Percentiles rank a stretch among this genome's conserved stretches.
Evolutionary conservation across 2,329 filamentous ascomycete species (phyloP).

Genomic region (Venturia carpophila): DNA sequence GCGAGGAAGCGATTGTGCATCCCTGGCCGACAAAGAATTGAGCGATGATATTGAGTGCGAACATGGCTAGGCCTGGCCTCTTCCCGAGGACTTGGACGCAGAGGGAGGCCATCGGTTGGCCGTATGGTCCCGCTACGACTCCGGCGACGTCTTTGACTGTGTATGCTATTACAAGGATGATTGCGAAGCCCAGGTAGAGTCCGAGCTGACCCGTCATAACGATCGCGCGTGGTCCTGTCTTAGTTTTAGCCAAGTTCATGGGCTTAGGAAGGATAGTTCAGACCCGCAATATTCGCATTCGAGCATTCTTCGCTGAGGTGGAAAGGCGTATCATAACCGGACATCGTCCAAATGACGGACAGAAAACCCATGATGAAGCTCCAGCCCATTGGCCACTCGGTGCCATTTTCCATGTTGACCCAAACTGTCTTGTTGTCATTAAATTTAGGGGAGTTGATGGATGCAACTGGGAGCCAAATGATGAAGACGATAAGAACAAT

Average conservation of each 20-base stretch:
- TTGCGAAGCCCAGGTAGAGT: slow-evolving; percentile 48
- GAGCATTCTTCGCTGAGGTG: slow-evolving; percentile 32
- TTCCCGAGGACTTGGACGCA: slow-evolving; percentile 52
- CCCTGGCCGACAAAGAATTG: slow-evolving; percentile 51
- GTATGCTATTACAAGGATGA: slow-evolving; percentile 52
- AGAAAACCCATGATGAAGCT: slow-evolving; percentile 53
- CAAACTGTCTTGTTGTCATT: slow-evolving; percentile 49
- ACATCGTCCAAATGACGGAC: slow-evolving; percentile 54
- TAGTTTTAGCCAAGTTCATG: no score
- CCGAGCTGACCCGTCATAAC: slow-evolving; percentile 48
- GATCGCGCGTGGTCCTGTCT: slow-evolving; percentile 46
- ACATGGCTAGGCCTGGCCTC: slow-evolving; percentile 45
- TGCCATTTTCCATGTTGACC: slow-evolving; percentile 44
- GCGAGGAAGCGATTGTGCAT: slow-evolving; percentile 42
- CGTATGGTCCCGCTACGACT: slow-evolving; percentile 40
- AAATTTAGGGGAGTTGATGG: slow-evolving; percentile 37
- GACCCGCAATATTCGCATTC: slow-evolving; percentile 37
- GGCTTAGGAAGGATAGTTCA: no score
- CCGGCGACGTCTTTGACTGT: slow-evolving; percentile 45
- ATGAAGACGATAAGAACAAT: slow-evolving; percentile 43
- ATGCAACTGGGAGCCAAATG: slow-evolving; percentile 44
- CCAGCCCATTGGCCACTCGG: slow-evolving; percentile 50
- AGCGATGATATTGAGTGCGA: slow-evolving; percentile 48
- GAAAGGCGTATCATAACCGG: slow-evolving; percentile 42
- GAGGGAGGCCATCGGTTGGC: slow-evolving; percentile 49